phyloP scores from a whole-genome alignment of 495 filamentous ascomycete species.

The Chaetomidium leptoderma region DNA sequence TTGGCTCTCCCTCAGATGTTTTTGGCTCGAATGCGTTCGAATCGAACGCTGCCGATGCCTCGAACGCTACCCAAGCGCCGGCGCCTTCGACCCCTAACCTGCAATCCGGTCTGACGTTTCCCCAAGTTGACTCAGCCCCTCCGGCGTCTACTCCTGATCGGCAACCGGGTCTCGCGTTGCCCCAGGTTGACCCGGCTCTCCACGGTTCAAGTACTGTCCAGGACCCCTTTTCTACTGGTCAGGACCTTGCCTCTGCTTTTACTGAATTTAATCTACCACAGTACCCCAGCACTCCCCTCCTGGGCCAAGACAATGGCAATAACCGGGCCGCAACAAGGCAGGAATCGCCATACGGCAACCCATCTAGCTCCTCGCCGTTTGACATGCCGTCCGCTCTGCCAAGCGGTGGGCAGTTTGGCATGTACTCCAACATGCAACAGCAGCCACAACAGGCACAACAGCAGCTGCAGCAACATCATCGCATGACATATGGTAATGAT shows the following conservation, averaged over 20 bases:
- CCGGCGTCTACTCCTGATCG: too few relatives aligned
- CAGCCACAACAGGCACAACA: not conserved
- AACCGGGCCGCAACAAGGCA: not conserved
- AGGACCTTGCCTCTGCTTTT: not conserved
- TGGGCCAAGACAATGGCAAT: not conserved
- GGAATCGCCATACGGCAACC: not conserved
- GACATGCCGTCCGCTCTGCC: not conserved
- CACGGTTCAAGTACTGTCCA: not conserved
- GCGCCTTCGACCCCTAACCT: too few relatives aligned
- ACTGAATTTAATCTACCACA: not conserved
- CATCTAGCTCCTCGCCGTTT: not conserved
- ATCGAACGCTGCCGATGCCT: too few relatives aligned
- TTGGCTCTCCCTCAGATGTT: too few relatives aligned
- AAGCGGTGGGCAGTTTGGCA: not conserved
- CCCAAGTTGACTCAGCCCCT: too few relatives aligned
- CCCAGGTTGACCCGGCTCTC: not conserved
- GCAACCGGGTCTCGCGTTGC: too few relatives aligned
- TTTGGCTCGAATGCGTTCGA: too few relatives aligned
- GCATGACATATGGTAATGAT: too few relatives aligned
- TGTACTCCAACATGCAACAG: not conserved
- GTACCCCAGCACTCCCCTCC: not conserved
- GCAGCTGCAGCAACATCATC: not conserved
- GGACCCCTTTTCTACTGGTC: not conserved
- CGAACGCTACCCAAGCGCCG: too few relatives aligned
- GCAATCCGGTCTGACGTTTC: too few relatives aligned